These are phyloP conservation scores for Colletotrichum viniferum DNA, from an alignment of 2,329 filamentous ascomycete genomes.

Conservation along the genomic window DNA sequence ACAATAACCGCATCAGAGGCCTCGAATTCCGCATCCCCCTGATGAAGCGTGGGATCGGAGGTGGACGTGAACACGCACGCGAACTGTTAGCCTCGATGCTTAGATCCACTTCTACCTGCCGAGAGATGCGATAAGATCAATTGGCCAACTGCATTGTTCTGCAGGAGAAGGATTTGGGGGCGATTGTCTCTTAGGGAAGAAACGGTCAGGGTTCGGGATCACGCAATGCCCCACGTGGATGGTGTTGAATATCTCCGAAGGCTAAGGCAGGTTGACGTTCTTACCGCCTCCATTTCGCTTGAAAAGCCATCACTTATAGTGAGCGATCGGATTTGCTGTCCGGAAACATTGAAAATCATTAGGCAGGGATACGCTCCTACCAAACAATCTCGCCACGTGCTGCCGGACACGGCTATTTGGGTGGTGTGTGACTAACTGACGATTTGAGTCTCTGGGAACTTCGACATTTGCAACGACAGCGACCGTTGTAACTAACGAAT, in stretches of 20 bases:
- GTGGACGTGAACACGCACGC: not conserved
- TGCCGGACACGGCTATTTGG: not conserved
- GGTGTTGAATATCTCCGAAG: not conserved
- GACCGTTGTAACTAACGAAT: fast-evolving
- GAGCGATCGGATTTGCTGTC: not conserved
- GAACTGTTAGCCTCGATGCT: not conserved
- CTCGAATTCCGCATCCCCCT: not conserved
- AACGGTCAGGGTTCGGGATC: not conserved
- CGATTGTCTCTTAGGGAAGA: not conserved
- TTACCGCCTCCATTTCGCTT: not conserved
- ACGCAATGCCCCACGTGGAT: slow-evolving; percentile 16
- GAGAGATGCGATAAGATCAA: not conserved
- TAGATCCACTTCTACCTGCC: not conserved
- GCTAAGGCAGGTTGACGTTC: not conserved
- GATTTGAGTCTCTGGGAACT: not conserved
- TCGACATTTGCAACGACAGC: not conserved
- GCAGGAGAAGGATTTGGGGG: not conserved
- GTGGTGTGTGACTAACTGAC: not conserved
- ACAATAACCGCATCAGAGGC: not conserved
- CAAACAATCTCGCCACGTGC: not conserved
- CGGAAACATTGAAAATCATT: not conserved
- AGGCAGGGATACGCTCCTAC: not conserved
- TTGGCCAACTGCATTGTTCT: not conserved
- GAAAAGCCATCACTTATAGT: not conserved
- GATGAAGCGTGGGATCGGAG: not conserved